Percentiles rank a stretch among this genome's conserved stretches.
Conservation (phyloP, 2,329 filamentous ascomycete species). For the Rhynchosporium graminicola region DNA sequence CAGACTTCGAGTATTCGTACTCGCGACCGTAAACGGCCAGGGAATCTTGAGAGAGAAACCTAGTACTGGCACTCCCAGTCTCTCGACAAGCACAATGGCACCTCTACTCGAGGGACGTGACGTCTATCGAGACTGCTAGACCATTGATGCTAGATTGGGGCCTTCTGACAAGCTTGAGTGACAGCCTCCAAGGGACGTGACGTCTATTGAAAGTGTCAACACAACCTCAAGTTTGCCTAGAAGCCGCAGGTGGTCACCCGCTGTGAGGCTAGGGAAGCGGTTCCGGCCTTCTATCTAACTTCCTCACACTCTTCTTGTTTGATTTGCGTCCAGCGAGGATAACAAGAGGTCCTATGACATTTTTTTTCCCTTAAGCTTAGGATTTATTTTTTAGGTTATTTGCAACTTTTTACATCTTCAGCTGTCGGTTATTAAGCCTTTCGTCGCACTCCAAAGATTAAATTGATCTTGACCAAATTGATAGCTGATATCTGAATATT, state of each 20-base stretch:
- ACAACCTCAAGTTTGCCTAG: neutral
- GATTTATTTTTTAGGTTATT: no score
- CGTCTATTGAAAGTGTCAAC: neutral
- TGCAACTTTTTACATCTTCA: no score
- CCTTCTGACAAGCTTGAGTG: neutral
- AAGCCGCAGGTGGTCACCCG: neutral
- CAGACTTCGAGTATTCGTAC: neutral
- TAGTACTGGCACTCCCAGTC: neutral
- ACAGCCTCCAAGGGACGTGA: neutral
- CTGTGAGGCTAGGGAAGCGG: neutral
- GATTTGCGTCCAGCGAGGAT: neutral
- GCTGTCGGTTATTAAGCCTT: no score
- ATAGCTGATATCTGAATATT: no score
- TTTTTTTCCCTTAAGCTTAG: neutral
- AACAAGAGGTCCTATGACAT: neutral
- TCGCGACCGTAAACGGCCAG: slow-evolving; percentile 5
- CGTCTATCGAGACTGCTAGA: neutral
- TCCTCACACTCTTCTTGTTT: neutral
- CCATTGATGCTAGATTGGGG: neutral
- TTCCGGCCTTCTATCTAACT: neutral
- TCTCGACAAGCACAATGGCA: neutral
- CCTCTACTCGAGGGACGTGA: neutral
- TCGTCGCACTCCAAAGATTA: no score
- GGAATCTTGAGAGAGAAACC: neutral
- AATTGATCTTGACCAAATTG: no score